Base-by-base conservation (phyloP, 1,284 basidiomycete genomes). In the Coriolopsis trogii region DNA sequence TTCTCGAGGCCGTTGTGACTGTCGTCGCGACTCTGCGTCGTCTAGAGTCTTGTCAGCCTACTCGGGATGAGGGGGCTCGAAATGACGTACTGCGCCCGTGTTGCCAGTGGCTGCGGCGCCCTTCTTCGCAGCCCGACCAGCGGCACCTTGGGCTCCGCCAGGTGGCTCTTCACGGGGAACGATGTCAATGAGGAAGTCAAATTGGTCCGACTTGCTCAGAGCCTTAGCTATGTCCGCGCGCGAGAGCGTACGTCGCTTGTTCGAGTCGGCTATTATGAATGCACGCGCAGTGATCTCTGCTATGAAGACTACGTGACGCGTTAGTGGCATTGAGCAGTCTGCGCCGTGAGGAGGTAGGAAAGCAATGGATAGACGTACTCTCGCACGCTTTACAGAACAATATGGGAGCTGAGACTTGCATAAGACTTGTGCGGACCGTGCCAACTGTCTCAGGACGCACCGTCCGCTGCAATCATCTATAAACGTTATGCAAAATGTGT, bases 311-410 rank as follows among this genome's bases (percentile, higher is more conserved):
- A 63, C 2, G 15, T 8, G n/a, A n/a, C n/a, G n/a, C n/a, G n/a
- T n/a, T n/a, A n/a, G n/a, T n/a, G n/a, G n/a, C n/a, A n/a, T n/a
- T n/a, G n/a, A n/a, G n/a, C n/a, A n/a, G n/a, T n/a, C n/a, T n/a
- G n/a, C n/a, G n/a, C n/a, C n/a, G n/a, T n/a, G n/a, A n/a, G n/a
- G n/a, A n/a, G n/a, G n/a, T n/a, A n/a, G 51, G 13, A n/a, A 8
- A 18, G 6, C 9, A 15, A 36, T 36, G 33, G 16, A 20, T 9
- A 6, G 12, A 80, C 91, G 63, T 64, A 96, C 94, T 90, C 79
- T 97, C 94, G 72, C 94, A 97, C 48, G 94, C 94, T 71, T 95
- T 96, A 73, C 93, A 95, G 70, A 97, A 95, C 39, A 97, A 76
- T 53, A 97, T 91, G 6, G 94, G 94, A 13, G 93, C 94, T 91